These are phyloP conservation scores for Cephalotrichum gorgonifer DNA, from an alignment of 2,329 filamentous ascomycete genomes.

Conservation along the genomic window DNA sequence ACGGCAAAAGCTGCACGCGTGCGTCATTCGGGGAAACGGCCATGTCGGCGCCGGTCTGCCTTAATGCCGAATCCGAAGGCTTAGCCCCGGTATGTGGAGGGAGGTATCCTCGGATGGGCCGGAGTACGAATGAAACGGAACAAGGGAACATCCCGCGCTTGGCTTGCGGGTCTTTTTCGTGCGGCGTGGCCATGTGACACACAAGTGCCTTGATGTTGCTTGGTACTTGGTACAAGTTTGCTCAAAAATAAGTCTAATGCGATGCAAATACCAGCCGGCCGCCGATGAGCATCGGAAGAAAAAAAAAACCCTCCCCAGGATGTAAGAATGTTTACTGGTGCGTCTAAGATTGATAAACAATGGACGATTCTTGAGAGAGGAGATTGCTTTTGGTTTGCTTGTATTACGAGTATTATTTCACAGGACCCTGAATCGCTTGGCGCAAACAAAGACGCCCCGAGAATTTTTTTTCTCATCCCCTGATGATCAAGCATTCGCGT, in stretches of 20 bases:
- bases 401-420: too few species aligned
- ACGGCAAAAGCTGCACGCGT: too few species aligned
- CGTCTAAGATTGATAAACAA: too few species aligned
- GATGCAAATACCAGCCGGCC: not conserved
- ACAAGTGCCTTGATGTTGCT: not conserved
- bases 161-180: conserved; percentile 5
- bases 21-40: not conserved
- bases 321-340: too few species aligned
- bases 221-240: not conserved
- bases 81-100: not conserved
- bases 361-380: too few species aligned
- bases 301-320: too few species aligned
- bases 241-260: not conserved
- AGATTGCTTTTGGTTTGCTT: too few species aligned
- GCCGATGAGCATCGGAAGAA: too few species aligned
- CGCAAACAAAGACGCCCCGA: too few species aligned
- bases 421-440: too few species aligned
- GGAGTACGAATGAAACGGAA: not conserved
- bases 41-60: not conserved
- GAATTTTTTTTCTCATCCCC: too few species aligned
- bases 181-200: conserved; percentile 3
- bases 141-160: not conserved
- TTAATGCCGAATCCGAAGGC: not conserved
- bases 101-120: not conserved
- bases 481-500: too few species aligned